Evolutionary conservation across 1,139 yeast species (phyloP).

Genomic region (Hemisphaericaspora lyxosophila): DNA sequence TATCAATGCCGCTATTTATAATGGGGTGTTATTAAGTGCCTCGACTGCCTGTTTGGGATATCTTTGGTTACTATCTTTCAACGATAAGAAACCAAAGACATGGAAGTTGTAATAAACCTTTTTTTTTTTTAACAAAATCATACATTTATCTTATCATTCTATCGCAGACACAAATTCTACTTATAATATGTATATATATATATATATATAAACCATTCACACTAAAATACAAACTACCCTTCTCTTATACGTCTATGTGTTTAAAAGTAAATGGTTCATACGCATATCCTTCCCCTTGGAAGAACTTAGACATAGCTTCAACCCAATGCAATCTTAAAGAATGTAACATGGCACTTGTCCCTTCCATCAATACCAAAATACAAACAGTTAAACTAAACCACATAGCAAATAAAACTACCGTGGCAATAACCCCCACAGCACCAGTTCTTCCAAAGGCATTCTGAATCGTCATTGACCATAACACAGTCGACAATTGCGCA

Average conservation of each 20-base stretch:
- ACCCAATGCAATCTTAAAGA: constrained; percentile 98
- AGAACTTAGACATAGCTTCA: constrained; percentile 97
- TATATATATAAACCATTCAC: too few relatives aligned
- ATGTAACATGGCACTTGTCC: constrained; percentile 98
- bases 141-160: background rate
- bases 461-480: constrained; percentile 94
- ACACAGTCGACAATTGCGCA: constrained; percentile 88
- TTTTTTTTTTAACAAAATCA: too few relatives aligned
- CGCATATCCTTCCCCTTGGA: constrained; percentile 90
- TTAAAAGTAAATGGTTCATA: constrained; percentile 78
- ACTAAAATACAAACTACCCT: background rate
- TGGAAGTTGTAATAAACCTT: constrained; percentile 9
- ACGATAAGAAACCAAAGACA: constrained; percentile 3
- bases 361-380: constrained; percentile 95
- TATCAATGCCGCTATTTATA: constrained; percentile 24
- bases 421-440: constrained; percentile 62
- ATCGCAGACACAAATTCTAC: background rate
- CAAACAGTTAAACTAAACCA: constrained; percentile 93
- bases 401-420: constrained; percentile 81
- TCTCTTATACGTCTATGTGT: constrained; percentile 15
- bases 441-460: constrained; percentile 76
- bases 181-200: too few relatives aligned
- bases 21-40: constrained; percentile 22
- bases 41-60: constrained; percentile 17
- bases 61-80: constrained; percentile 6